phyloP scores from a whole-genome alignment of 2,329 filamentous ascomycete genomes.

The Cladophialophora chaetospira region DNA sequence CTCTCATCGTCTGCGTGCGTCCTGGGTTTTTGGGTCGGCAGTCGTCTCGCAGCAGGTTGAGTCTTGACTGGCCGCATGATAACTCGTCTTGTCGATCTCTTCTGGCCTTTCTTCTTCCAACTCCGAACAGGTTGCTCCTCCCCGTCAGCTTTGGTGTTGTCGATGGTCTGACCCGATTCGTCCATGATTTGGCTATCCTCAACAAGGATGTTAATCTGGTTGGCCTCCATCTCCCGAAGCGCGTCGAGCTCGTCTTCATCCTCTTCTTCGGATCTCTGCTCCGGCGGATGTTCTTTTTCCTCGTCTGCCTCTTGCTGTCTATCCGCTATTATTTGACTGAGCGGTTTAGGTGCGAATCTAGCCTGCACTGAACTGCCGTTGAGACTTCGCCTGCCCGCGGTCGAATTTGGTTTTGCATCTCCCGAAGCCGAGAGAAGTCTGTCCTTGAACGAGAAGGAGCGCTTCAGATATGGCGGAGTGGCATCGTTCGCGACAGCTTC shows the following conservation, averaged over 20 bases:
- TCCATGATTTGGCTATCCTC: slow-evolving; percentile 41
- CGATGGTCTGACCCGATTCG: slow-evolving; percentile 18
- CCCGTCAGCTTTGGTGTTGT: slow-evolving; percentile 17
- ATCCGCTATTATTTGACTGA: slow-evolving; percentile 30
- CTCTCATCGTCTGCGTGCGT: slow-evolving; percentile 30
- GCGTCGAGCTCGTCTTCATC: slow-evolving; percentile 48
- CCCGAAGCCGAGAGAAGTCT: slow-evolving; percentile 29
- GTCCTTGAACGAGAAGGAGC: slow-evolving; percentile 33
- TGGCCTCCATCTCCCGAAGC: slow-evolving; percentile 46
- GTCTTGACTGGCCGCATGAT: slow-evolving; percentile 44
- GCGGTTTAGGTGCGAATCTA: slow-evolving; percentile 19
- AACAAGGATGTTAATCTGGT: slow-evolving; percentile 37
- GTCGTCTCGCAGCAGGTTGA: slow-evolving; percentile 27
- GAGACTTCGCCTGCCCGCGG: slow-evolving; percentile 11
- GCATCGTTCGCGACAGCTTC: slow-evolving; percentile 12
- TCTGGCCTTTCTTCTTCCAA: slow-evolving; percentile 54
- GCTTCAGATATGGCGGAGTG: slow-evolving; percentile 32
- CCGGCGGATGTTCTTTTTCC: not conserved
- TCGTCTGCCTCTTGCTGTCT: slow-evolving; percentile 10
- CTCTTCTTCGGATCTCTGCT: not conserved
- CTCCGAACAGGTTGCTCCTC: slow-evolving; percentile 8
- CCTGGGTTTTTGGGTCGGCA: slow-evolving; percentile 34
- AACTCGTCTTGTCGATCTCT: slow-evolving; percentile 49
- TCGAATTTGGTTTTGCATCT: slow-evolving; percentile 14
- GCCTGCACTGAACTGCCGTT: slow-evolving; percentile 17